These are phyloP conservation scores for Herpetospermum pedunculosum DNA, from an alignment of 306 rosid species.

Conservation along the genomic window DNA sequence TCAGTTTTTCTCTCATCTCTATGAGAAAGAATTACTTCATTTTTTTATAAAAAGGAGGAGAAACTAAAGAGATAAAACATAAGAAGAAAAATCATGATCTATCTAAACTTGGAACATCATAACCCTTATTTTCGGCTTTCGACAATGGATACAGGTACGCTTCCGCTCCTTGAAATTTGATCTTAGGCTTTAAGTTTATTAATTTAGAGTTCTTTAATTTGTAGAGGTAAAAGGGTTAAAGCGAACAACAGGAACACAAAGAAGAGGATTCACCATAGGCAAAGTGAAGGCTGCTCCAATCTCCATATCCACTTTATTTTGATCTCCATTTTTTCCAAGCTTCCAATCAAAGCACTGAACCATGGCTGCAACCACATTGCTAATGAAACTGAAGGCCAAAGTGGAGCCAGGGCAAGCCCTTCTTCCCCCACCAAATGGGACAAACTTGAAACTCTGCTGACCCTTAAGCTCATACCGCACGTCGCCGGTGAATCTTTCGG, in stretches of 20 bases:
- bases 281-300: background rate
- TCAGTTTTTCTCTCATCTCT: no score
- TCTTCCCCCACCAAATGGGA: background rate
- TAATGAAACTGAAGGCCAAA: background rate
- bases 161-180: no score
- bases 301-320: background rate
- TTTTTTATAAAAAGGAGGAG: no score
- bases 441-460: background rate
- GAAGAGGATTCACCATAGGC: background rate
- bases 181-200: no score
- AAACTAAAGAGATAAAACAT: no score
- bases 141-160: no score
- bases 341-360: constrained; percentile 14
- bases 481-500: background rate
- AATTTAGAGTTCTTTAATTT: no score
- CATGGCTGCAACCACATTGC: background rate
- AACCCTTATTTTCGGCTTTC: no score
- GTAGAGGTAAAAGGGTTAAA: constrained; percentile 2
- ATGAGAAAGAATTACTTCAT: no score
- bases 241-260: constrained; percentile 1
- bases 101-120: no score
- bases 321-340: background rate
- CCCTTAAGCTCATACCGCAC: background rate
- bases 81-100: no score
- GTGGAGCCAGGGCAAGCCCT: constrained; percentile 3